These are phyloP conservation scores for Pythium vanterpoolii DNA, from an alignment of 352 stramenopile species.

Conservation along the genomic window DNA sequence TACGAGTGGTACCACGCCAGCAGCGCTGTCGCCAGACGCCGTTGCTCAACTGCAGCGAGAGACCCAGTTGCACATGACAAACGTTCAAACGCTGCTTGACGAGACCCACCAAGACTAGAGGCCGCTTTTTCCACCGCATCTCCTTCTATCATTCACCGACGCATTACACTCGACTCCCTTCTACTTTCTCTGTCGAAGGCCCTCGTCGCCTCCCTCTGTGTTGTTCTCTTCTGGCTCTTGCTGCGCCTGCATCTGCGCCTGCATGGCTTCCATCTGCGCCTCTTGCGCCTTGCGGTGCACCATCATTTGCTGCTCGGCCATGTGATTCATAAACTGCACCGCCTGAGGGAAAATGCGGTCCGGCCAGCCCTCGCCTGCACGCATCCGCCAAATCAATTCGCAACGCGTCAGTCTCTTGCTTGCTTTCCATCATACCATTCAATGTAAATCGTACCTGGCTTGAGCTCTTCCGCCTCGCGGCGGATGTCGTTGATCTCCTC, in stretches of 20 bases:
- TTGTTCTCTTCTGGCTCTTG: slow-evolving; percentile 13
- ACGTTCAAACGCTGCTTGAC: slow-evolving; percentile 32
- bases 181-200: slow-evolving; percentile 70
- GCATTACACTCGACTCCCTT: background rate
- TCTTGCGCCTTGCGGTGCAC: slow-evolving; percentile 69
- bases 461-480: slow-evolving; percentile 74
- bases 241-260: slow-evolving; percentile 49
- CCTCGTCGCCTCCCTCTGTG: slow-evolving; percentile 29
- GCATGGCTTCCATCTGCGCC: slow-evolving; percentile 69
- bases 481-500: slow-evolving; percentile 86
- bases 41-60: slow-evolving; percentile 43
- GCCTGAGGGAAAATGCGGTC: slow-evolving; percentile 88
- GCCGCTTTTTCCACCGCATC: too few relatives aligned
- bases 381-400: background rate
- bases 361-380: slow-evolving; percentile 71
- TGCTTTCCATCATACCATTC: background rate
- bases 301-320: slow-evolving; percentile 83
- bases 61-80: slow-evolving; percentile 50
- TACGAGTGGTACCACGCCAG: background rate
- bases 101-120: slow-evolving; percentile 17
- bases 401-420: background rate
- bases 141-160: slow-evolving; percentile 14
- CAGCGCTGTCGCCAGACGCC: slow-evolving; percentile 3
- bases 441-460: slow-evolving; percentile 45
- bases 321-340: slow-evolving; percentile 88